These are phyloP conservation scores for Asparagopsis taxiformis DNA, from an alignment of 31 red algal species.

Conservation along the genomic window DNA sequence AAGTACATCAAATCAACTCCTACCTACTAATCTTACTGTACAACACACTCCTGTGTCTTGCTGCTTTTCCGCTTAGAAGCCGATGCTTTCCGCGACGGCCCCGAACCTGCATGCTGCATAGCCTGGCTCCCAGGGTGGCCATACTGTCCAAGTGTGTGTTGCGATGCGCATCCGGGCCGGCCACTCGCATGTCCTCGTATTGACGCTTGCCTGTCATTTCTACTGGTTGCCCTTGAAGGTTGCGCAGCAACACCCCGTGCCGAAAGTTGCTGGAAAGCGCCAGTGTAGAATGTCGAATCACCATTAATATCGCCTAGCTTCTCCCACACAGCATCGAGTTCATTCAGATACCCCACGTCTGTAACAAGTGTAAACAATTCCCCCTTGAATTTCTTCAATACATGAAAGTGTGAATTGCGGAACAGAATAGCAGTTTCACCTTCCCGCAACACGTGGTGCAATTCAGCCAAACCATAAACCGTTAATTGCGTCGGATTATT, in stretches of 20 bases:
- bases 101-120: too few species aligned
- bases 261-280: constrained; percentile 32
- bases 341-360: constrained; percentile 63
- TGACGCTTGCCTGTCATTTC: neutral
- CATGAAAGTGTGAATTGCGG: constrained; percentile 73
- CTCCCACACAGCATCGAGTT: constrained; percentile 68
- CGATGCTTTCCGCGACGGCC: too few species aligned
- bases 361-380: constrained; percentile 74
- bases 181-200: neutral
- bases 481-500: constrained; percentile 65
- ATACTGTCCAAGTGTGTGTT: too few species aligned
- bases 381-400: constrained; percentile 46
- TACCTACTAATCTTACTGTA: too few species aligned
- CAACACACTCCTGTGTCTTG: too few species aligned
- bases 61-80: too few species aligned
- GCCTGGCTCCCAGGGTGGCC: too few species aligned
- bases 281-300: constrained; percentile 61
- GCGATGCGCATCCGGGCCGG: neutral
- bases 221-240: neutral
- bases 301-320: constrained; percentile 55
- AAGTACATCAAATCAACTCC: too few species aligned
- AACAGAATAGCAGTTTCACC: constrained; percentile 76
- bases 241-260: neutral
- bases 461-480: constrained; percentile 45
- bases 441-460: constrained; percentile 53